Evolutionary conservation across 768 basidiomycete genomes (phyloP), one percentile per base, ranked within the genome.

Genomic region (Boletus vinaceobasis): DNA sequence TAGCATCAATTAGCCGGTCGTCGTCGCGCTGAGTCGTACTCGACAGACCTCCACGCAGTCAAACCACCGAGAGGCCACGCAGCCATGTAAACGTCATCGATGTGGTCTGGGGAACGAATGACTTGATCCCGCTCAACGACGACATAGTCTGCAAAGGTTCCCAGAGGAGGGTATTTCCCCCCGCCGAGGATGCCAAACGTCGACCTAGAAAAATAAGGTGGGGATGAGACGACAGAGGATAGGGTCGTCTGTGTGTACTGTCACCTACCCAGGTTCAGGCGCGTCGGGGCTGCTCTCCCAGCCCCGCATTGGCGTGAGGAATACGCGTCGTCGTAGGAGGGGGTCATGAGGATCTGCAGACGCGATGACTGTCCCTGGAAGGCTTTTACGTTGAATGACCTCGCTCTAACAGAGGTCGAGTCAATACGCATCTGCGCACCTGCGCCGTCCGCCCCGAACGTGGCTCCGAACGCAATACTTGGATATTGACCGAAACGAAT

Each of bases 41-140:
- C 17, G 9, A 67, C 75, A 40, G 11, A 91, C 91, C 91, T 83
- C 86, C 89, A 94, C 3, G 92, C 88, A 15, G 92, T 94, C 19
- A 93, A 67, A 3, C 84, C 89, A 1, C 77, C 90, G 3, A 90
- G 62, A 0, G 92, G 90, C 83, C 88, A 89, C 5, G 89, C 88
- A 0, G 90, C 85, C 17, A 80, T 77, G 49, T 91, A 80, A 39
- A 83, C 73, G 65, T 88, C 83, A 59, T 78, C 77, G 52, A 91
- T 77, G 67, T 93, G 85, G 5, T 77, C 69, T 0, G 90, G 91
- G 4, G 84, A 80, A 3, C 51, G 73, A 31, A 93, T 74, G 19
- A 93, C 80, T 50, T 88, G 80, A 52, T 84, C 78, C 43, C 87
- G 81, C 50, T 83, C 84, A 17, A 93, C 85, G 19, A 83, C 79